These are phyloP conservation scores for carrot (Daucus carota) DNA, from an alignment of 129 eudicot genomes.

Conservation along the genomic window DNA sequence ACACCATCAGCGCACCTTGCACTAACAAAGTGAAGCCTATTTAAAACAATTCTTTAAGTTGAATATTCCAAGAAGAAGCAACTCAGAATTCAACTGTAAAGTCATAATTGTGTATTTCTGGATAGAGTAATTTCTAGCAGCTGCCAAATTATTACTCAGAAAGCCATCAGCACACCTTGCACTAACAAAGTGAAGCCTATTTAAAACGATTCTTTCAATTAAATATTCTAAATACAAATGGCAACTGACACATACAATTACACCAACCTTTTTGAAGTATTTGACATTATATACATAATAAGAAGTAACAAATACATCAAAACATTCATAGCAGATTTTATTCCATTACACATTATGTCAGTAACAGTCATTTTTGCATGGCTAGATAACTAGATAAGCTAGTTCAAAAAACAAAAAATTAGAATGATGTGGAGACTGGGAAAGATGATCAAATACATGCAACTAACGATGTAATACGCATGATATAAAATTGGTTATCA, in stretches of 20 bases:
- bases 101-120: neutral
- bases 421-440: neutral
- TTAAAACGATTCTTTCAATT: neutral
- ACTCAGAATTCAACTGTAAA: neutral
- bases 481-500: neutral
- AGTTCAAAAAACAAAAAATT: neutral
- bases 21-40: neutral
- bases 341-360: neutral
- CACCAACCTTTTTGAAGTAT: neutral
- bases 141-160: neutral
- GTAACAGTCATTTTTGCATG: neutral
- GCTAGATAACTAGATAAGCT: neutral
- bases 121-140: neutral
- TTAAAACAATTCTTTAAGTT: neutral
- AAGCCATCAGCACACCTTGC: neutral
- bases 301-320: neutral
- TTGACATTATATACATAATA: neutral
- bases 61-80: no score
- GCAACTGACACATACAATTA: neutral
- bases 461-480: neutral
- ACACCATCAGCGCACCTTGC: neutral
- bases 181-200: neutral
- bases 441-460: neutral
- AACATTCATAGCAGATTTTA: neutral
- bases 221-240: neutral